Base-by-base conservation (phyloP, 2,329 filamentous ascomycete species). In the Trichoderma koningii region DNA sequence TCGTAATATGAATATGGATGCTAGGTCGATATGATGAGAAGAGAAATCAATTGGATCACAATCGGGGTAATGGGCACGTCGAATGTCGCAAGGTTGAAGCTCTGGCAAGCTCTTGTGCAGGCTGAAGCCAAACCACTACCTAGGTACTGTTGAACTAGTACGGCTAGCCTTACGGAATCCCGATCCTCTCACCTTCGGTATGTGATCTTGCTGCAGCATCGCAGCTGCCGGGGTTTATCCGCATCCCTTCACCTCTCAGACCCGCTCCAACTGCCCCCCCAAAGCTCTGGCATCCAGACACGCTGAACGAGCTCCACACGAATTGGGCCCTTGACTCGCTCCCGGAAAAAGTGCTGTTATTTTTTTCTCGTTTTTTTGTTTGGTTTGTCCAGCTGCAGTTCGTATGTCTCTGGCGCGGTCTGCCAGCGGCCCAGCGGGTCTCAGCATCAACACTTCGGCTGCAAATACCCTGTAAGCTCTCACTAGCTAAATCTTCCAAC, bases 381-480 rank as follows among this genome's bases (percentile, higher is more conserved):
- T 38, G 34, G 34, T 38, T 68, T 53, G 45, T 53, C 55, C 55
- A 68, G 64, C 66, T 68, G 71, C 68, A 63, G 83, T 41, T 38
- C 30, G 12, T 7, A 55, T 83, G 81, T 80, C 81, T 73, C 76
- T 84, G 73, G 80, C 80, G 66, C 81, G 85, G 74, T 87, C 85
- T 70, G 82, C 83, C 66, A 87, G 85, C 74, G 85, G 83, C 71
- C 85, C 85, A 67, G 83, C 80, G 68, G 85, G 83, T 72, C 80
- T 88, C 69, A 86, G 83, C 72, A 88, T 88, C 76, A 89, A 88
- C 76, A 87, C 85, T 19, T 82, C 81, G 68, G 79, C 83, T 65
- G 86, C 86, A 68, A 88, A 87, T 81, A 67, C 75, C 63, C 69
- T 75, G 77, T 78, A 73, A 76, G 75, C 63, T 51, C 53, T 64